A percentile compares a stretch with the other conserved stretches of the same genome.
These are phyloP conservation scores for Sugiyamaella novakii DNA, from an alignment of 1,139 yeast species.

Conservation along the genomic window DNA sequence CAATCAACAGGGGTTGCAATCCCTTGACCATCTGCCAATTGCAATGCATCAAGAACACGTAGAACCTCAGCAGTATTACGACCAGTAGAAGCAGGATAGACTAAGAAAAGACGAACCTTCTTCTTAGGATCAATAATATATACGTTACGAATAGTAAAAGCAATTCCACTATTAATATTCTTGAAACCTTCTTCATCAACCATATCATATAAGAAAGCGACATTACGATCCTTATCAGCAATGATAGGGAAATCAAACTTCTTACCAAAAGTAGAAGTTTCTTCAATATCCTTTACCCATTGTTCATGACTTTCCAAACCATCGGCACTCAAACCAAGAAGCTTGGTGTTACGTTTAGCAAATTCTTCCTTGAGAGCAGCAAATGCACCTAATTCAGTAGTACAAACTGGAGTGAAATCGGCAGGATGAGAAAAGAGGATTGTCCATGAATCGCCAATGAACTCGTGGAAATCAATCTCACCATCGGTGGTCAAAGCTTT, in stretches of 20 bases:
- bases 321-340: conserved; percentile 84
- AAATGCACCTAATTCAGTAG: conserved; percentile 92
- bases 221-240: conserved; percentile 79
- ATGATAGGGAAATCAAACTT: conserved; percentile 81
- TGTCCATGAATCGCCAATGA: conserved; percentile 79
- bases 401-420: conserved; percentile 93
- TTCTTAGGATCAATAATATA: conserved; percentile 85
- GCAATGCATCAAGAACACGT: conserved; percentile 84
- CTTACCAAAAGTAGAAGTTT: conserved; percentile 62
- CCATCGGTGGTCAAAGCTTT: conserved; percentile 77
- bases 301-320: conserved; percentile 71
- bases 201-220: conserved; percentile 85
- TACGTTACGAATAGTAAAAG: conserved; percentile 84
- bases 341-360: conserved; percentile 73
- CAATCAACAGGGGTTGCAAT: conserved; percentile 79
- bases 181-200: conserved; percentile 85
- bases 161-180: conserved; percentile 66
- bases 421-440: conserved; percentile 91
- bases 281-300: conserved; percentile 90
- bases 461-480: conserved; percentile 76
- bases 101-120: conserved; percentile 77
- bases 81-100: conserved; percentile 91
- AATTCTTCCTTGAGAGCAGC: conserved; percentile 84
- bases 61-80: conserved; percentile 87
- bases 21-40: conserved; percentile 74